phyloP scores from a whole-genome alignment of 768 basidiomycete genomes.

The Mycena capillaripes region DNA sequence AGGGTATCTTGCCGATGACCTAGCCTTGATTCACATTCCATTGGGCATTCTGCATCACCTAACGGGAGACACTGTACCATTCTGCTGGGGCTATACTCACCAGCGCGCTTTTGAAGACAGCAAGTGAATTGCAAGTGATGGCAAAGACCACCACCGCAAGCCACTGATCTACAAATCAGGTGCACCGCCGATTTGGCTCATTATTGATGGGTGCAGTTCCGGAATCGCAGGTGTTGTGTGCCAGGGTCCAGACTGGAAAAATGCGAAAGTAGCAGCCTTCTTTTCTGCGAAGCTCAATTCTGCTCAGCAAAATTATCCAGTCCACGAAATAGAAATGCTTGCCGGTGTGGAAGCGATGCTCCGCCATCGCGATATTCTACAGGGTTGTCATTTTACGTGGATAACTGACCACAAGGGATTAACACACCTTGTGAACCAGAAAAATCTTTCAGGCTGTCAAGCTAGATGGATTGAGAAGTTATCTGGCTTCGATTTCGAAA shows the following conservation, averaged over 20 bases:
- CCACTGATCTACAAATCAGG: slow-evolving; percentile 35
- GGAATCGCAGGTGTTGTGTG: slow-evolving; percentile 9
- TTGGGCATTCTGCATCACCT: slow-evolving; percentile 50
- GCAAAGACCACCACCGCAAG: slow-evolving; percentile 38
- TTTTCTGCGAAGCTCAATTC: slow-evolving; percentile 3
- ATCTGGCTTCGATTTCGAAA: slow-evolving; percentile 4
- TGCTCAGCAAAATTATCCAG: slow-evolving; percentile 3
- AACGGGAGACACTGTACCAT: neutral
- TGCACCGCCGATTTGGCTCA: slow-evolving; percentile 8
- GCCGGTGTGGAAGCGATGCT: slow-evolving; percentile 12
- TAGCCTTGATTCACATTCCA: slow-evolving; percentile 49
- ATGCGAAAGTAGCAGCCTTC: neutral
- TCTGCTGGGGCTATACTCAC: slow-evolving; percentile 4
- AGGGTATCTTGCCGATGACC: slow-evolving; percentile 50
- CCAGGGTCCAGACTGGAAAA: slow-evolving; percentile 9
- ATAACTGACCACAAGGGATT: neutral
- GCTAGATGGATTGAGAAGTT: slow-evolving; percentile 7
- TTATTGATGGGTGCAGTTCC: slow-evolving; percentile 13
- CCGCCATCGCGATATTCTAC: slow-evolving; percentile 9
- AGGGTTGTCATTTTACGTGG: slow-evolving; percentile 9
- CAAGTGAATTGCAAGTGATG: slow-evolving; percentile 41
- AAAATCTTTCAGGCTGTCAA: neutral
- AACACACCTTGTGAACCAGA: neutral
- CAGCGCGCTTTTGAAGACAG: slow-evolving; percentile 41
- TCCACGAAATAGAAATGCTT: slow-evolving; percentile 9